Base-by-base conservation (phyloP, 768 basidiomycete species). In the Termitomyces sp. region DNA sequence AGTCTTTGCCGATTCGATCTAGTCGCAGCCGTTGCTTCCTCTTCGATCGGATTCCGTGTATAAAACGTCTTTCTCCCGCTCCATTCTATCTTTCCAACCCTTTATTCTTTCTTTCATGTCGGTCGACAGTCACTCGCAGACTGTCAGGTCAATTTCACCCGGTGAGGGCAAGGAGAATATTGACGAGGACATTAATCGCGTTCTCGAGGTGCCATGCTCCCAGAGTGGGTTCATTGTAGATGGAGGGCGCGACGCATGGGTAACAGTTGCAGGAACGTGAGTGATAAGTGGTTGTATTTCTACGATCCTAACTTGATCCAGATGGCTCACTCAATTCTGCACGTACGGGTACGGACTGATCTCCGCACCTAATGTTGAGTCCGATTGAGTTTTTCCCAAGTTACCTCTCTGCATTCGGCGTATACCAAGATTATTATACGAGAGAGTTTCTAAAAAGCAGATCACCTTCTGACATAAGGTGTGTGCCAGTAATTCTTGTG, bases 341-440 rank as follows among this genome's bases (percentile, higher is more conserved):
- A 79, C 78, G 3, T 77, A 78, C 57, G 79, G 80, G 72, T 77
- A 58, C 24, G 68, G 52, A 55, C 28, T 49, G 22, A 28, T 38
- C 32, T 50, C 14, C 18, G 43, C 18, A n/a, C 24, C 44, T 24
- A 20, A 22, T 22, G 42, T 36, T 54, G 44, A 40, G 32, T 47
- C 20, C 20, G 33, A 69, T 68, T 63, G 66, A 65, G 40, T 64
- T 67, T 55, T 58, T 60, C 64, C 24, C 26, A 71, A 80, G 79
- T 5, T 79, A 77, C 58, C 68, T 73, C 28, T 76, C 75, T 30
- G 72, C 76, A 4, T 78, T 77, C 61, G 79, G 78, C 2, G 72
- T 76, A n/a, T 78, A 76, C 58, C 75, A 80, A 68, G 81, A 81
- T 53, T 75, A 77, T 26, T 76, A 81, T 48, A 75, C 75, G 1